phyloP scores from a whole-genome alignment of 2,329 filamentous ascomycete species.

The Fusarium sp. region DNA sequence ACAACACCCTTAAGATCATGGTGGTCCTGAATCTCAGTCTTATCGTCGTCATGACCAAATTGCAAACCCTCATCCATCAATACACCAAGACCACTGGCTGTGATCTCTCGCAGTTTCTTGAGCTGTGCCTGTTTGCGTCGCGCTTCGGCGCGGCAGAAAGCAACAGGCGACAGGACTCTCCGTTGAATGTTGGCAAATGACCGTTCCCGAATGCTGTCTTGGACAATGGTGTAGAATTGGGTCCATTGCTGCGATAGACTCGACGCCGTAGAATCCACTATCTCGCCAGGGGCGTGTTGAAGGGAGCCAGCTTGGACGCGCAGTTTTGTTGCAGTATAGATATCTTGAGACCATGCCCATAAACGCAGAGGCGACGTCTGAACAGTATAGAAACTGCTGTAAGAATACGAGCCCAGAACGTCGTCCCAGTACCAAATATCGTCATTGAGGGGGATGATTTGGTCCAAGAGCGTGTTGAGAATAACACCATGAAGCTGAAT shows the following conservation, averaged over 20 bases:
- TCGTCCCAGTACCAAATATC: slow-evolving; percentile 98
- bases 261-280: slow-evolving; percentile 51
- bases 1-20: slow-evolving; percentile 76
- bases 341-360: slow-evolving; percentile 76
- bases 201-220: slow-evolving; percentile 77
- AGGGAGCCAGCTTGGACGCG: slow-evolving; percentile 55
- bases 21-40: slow-evolving; percentile 62
- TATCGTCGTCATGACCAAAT: slow-evolving; percentile 70
- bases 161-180: slow-evolving; percentile 81
- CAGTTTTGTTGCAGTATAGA: slow-evolving; percentile 70
- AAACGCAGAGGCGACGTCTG: slow-evolving; percentile 85
- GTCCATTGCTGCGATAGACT: slow-evolving; percentile 66
- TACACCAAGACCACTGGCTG: slow-evolving; percentile 86
- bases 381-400: slow-evolving; percentile 83
- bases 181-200: slow-evolving; percentile 77
- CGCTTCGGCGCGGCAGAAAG: slow-evolving; percentile 78
- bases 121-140: slow-evolving; percentile 78
- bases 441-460: slow-evolving; percentile 84
- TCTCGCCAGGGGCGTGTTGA: slow-evolving; percentile 45
- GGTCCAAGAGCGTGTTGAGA: slow-evolving; percentile 79
- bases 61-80: slow-evolving; percentile 87
- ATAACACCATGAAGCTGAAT: slow-evolving; percentile 89
- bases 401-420: slow-evolving; percentile 79
- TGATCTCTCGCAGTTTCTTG: slow-evolving; percentile 78
- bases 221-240: slow-evolving; percentile 83